Percentiles rank a stretch among this genome's conserved stretches.
Evolutionary conservation across 2,329 filamentous ascomycete species (phyloP).

Genomic region (Paracorniculantispora psalliotae): DNA sequence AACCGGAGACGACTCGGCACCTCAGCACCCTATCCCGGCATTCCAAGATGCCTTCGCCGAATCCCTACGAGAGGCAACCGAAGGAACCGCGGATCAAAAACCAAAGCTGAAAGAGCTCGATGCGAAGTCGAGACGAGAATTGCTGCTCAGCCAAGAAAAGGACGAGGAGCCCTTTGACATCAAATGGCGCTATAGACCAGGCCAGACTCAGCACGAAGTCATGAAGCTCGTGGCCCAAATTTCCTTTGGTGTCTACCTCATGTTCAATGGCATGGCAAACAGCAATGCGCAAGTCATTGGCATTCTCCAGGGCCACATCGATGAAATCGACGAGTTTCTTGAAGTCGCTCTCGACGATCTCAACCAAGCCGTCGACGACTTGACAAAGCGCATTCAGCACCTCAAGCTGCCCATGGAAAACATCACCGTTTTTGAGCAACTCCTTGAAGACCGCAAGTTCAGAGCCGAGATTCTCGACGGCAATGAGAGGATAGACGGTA

Average conservation of each 20-base stretch:
- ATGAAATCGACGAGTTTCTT: slow-evolving; percentile 88
- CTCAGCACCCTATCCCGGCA: slow-evolving; percentile 61
- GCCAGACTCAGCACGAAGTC: slow-evolving; percentile 78
- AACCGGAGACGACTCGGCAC: not conserved
- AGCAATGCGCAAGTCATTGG: slow-evolving; percentile 82
- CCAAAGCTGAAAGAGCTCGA: slow-evolving; percentile 50
- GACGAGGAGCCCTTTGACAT: slow-evolving; percentile 68
- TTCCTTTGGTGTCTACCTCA: slow-evolving; percentile 84
- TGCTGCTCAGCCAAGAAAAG: slow-evolving; percentile 61
- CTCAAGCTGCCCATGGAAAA: slow-evolving; percentile 81
- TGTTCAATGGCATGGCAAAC: slow-evolving; percentile 81
- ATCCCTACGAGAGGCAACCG: slow-evolving; percentile 67
- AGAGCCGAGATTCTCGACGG: slow-evolving; percentile 76
- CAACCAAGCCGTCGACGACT: slow-evolving; percentile 69
- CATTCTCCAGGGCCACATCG: slow-evolving; percentile 87
- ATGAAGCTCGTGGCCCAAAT: slow-evolving; percentile 90
- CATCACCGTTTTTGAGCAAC: slow-evolving; percentile 74
- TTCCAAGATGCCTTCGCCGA: slow-evolving; percentile 83
- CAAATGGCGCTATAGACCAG: slow-evolving; percentile 69
- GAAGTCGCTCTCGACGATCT: slow-evolving; percentile 84
- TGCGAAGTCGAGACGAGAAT: slow-evolving; percentile 58
- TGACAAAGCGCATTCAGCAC: slow-evolving; percentile 73
- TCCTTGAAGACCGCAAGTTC: slow-evolving; percentile 81
- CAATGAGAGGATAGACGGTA: slow-evolving; percentile 87
- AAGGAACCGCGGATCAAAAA: slow-evolving; percentile 39